Evolutionary conservation across 192 early-diverging fungal genomes (phyloP).

Genomic region (Phlyctochytrium bullatum): DNA sequence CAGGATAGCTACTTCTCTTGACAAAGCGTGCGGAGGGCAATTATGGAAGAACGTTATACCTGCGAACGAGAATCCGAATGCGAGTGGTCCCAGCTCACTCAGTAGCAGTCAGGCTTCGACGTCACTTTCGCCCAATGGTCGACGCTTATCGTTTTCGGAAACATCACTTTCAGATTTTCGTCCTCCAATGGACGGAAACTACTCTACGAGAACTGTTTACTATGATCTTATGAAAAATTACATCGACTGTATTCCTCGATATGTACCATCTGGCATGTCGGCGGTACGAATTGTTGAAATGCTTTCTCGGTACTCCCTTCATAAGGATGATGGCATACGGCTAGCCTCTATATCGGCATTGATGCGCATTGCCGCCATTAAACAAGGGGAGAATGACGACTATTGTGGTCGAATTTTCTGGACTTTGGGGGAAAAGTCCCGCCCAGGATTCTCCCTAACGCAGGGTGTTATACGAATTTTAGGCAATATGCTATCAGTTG

Average conservation of each 20-base stretch:
- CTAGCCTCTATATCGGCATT: conserved; percentile 62
- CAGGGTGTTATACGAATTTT: conserved; percentile 29
- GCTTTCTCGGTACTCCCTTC: conserved; percentile 74
- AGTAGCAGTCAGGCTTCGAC: neutral
- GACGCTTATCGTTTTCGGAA: conserved; percentile 1
- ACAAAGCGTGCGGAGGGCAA: conserved; percentile 47
- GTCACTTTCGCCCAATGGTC: neutral
- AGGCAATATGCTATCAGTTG: conserved; percentile 17
- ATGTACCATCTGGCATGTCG: conserved; percentile 62
- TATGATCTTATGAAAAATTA: conserved; percentile 63
- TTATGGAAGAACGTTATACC: conserved; percentile 19
- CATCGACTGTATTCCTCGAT: conserved; percentile 69
- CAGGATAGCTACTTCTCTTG: conserved; percentile 57
- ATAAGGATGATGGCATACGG: conserved; percentile 81
- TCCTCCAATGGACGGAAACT: neutral
- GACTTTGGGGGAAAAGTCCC: conserved; percentile 13
- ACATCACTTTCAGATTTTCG: neutral
- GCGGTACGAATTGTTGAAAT: conserved; percentile 72
- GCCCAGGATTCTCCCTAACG: conserved; percentile 12
- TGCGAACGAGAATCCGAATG: conserved; percentile 8
- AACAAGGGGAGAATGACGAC: conserved; percentile 24
- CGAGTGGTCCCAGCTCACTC: neutral
- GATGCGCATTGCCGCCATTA: conserved; percentile 59
- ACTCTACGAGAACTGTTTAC: neutral
- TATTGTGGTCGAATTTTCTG: conserved; percentile 7